These are phyloP conservation scores for Paraphoma sp. DNA, from an alignment of 2,329 filamentous ascomycete species.

Conservation along the genomic window DNA sequence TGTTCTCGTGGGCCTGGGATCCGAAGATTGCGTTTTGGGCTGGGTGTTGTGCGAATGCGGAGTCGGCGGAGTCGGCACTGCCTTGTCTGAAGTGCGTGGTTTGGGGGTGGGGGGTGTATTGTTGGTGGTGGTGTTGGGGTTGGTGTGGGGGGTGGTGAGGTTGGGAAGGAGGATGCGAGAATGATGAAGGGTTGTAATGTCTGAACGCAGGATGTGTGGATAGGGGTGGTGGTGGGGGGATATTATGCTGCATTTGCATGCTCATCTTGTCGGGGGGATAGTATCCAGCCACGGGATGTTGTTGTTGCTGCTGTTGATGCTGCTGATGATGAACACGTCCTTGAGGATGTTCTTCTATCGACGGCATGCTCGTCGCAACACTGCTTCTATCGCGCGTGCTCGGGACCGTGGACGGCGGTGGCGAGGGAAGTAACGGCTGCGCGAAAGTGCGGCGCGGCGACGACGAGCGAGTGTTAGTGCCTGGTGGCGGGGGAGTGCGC, in stretches of 20 bases:
- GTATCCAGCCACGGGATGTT: constrained; percentile 4
- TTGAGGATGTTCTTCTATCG: constrained; percentile 38
- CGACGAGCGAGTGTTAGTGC: constrained; percentile 16
- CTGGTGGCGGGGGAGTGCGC: constrained; percentile 20
- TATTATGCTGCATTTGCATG: neutral
- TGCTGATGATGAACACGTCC: constrained; percentile 9
- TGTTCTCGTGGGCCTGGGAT: constrained; percentile 54
- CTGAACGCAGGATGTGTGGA: constrained; percentile 29
- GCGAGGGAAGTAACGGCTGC: constrained; percentile 39
- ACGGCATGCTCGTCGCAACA: constrained; percentile 36
- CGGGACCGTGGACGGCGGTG: constrained; percentile 36
- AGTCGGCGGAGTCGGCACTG: constrained; percentile 16
- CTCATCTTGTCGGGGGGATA: neutral
- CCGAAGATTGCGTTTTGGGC: constrained; percentile 38
- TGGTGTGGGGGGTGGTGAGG: constrained; percentile 1
- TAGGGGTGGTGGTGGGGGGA: neutral
- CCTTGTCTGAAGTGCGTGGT: constrained; percentile 3
- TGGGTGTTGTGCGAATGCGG: constrained; percentile 37
- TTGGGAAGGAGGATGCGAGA: neutral
- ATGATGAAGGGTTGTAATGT: constrained; percentile 4
- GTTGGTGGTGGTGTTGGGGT: neutral
- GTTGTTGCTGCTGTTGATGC: constrained; percentile 4
- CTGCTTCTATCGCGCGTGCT: constrained; percentile 31
- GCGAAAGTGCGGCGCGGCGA: constrained; percentile 32
- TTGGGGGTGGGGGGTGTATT: neutral